A percentile compares a stretch with the other conserved stretches of the same genome.
Evolutionary conservation across 2,329 filamentous ascomycete genomes (phyloP).

Genomic region (Thielaviopsis euricoi): DNA sequence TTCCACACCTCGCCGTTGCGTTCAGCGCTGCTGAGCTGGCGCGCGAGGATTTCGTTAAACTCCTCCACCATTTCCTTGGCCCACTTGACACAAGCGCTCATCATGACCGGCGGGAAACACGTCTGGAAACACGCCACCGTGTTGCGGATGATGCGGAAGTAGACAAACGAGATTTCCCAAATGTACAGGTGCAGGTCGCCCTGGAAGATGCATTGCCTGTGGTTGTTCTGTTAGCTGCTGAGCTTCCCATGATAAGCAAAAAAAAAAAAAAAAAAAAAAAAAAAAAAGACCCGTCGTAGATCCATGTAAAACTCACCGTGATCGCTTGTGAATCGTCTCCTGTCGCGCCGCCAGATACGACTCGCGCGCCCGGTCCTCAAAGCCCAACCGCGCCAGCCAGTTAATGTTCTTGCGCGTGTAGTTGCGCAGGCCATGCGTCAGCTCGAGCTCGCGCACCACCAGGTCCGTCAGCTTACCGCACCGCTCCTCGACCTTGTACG

Average conservation of each 20-base stretch:
- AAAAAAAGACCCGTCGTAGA: not conserved
- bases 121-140: constrained; percentile 77
- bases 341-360: constrained; percentile 70
- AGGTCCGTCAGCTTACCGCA: constrained; percentile 61
- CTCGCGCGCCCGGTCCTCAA: constrained; percentile 76
- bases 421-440: constrained; percentile 58
- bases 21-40: constrained; percentile 79
- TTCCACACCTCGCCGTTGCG: constrained; percentile 60
- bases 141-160: constrained; percentile 87
- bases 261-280: not conserved
- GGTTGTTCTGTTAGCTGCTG: not conserved
- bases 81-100: constrained; percentile 94
- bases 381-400: constrained; percentile 76
- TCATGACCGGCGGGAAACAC: constrained; percentile 73
- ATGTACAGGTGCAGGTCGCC: constrained; percentile 87
- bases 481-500: constrained; percentile 76
- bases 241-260: not conserved
- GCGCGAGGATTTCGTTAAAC: constrained; percentile 67
- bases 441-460: constrained; percentile 60
- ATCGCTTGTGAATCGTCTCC: constrained; percentile 62
- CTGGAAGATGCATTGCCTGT: constrained; percentile 83
- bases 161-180: constrained; percentile 87
- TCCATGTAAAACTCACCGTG: constrained; percentile 45
- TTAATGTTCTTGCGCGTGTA: constrained; percentile 67
- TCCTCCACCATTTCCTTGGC: constrained; percentile 88